A percentile compares a stretch with the other conserved stretches of the same genome.
These are phyloP conservation scores for Fusarium scirpi DNA, from an alignment of 2,329 filamentous ascomycete genomes.

Conservation along the genomic window DNA sequence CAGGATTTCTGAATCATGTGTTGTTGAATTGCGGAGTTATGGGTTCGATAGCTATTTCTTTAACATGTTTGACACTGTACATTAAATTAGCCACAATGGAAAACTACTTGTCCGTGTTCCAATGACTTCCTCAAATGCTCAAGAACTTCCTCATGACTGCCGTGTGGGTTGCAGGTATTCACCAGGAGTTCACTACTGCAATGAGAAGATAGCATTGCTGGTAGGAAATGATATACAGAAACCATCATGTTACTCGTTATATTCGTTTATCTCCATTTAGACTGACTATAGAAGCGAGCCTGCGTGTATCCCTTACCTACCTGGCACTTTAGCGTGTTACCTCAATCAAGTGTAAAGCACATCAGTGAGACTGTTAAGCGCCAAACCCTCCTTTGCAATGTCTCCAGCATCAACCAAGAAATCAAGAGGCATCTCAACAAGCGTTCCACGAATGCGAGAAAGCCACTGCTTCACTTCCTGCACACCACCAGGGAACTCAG, in stretches of 20 bases:
- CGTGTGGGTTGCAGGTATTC: background rate
- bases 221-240: background rate
- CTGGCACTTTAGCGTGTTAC: too few species aligned
- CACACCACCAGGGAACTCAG: conserved; percentile 80
- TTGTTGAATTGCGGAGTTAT: conserved; percentile 44
- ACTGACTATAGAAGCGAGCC: background rate
- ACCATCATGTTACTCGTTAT: background rate
- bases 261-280: background rate
- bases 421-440: conserved; percentile 94
- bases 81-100: conserved; percentile 21
- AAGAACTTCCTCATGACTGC: background rate
- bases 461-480: conserved; percentile 79
- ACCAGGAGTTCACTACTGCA: background rate
- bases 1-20: conserved; percentile 13
- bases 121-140: background rate
- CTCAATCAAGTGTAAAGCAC: conserved; percentile 72
- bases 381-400: conserved; percentile 84
- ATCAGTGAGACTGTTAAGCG: conserved; percentile 77
- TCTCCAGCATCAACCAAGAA: conserved; percentile 81
- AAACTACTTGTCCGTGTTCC: conserved; percentile 18
- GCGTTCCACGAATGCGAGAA: conserved; percentile 72
- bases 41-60: conserved; percentile 33
- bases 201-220: background rate
- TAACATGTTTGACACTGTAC: conserved; percentile 36
- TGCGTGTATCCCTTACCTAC: background rate